Evolutionary conservation across 208 protist species (phyloP).

Genomic region (Acanthamoeba castellanii): DNA sequence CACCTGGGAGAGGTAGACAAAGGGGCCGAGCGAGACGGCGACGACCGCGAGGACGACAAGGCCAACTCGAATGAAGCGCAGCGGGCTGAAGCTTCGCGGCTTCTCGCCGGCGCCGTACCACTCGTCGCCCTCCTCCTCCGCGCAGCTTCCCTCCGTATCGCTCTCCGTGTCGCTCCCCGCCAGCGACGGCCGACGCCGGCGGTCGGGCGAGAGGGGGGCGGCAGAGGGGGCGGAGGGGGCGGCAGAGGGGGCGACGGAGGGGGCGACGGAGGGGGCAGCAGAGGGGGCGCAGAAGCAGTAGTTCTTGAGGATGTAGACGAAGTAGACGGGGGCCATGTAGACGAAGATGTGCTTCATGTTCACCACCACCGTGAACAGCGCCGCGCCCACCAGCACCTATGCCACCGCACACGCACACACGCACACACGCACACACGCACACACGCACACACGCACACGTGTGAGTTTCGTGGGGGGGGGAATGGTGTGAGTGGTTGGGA

Average conservation of each 20-base stretch:
- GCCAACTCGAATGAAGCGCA: constrained; percentile 79
- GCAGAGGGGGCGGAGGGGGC: neutral
- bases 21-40: constrained; percentile 83
- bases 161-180: neutral
- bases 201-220: neutral
- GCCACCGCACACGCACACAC: neutral
- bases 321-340: constrained; percentile 89
- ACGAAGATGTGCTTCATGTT: constrained; percentile 94
- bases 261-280: neutral
- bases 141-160: neutral
- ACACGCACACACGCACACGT: neutral
- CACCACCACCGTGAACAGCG: constrained; percentile 89
- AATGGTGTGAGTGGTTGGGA: neutral
- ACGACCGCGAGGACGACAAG: constrained; percentile 79
- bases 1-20: constrained; percentile 66
- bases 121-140: neutral
- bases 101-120: neutral
- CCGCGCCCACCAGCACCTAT: constrained; percentile 81
- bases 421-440: no score
- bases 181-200: no score
- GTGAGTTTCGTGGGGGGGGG: neutral
- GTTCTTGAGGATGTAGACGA: constrained; percentile 87
- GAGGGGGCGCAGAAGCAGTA: constrained; percentile 83
- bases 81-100: neutral
- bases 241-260: neutral